Evolutionary conservation across 176 grass and related monocot genomes (phyloP), one percentile per base, ranked within the genome.

Genomic region (Triticum urartu): DNA sequence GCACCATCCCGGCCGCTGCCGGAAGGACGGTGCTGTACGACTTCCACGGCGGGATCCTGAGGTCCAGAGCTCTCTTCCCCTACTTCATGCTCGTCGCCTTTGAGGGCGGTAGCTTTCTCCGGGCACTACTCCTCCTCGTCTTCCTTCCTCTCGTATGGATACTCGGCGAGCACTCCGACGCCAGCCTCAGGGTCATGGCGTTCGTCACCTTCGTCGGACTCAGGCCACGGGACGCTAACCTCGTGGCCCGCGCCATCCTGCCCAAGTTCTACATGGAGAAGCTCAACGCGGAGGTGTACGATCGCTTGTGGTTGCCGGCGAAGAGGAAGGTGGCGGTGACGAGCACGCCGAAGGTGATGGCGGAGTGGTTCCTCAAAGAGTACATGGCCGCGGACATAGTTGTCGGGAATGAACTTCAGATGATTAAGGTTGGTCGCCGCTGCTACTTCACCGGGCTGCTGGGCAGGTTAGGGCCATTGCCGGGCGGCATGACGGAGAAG

Each of bases 31-130:
- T 94, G 11, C 85, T 92, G 26, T 98, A 61, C 33, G 90, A 92
- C 86, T 67, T 98, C 65, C 79, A 95, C 59, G 93, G 84, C 42
- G 77, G 87, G 30, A 82, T 98, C 30, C 89, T 98, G 14, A 79
- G 90, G 48, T 77, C 91, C 20, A 40, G 50, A 0, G 70, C 82
- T 34, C 64, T 87, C 20, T 98, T 98, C 78, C 94, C 97, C 64
- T 98, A 87, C 97, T 98, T 98, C 93, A 98, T 98, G 94, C 88
- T 98, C 21, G 92, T 98, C 42, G 92, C 97, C 21, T 95, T 68
- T 62, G 97, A 98, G 91, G 97, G 92, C 1, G 97, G 94, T 18
- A 88, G 93, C 84, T 63, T 94, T 5, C 48, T 92, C 11, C 88
- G 97, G 32, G 90, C 92, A 13, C 10, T 89, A 66, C 80, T 98